These are phyloP conservation scores for Melastoma malabathricum DNA, from an alignment of 345 rosid species.

Conservation along the genomic window DNA sequence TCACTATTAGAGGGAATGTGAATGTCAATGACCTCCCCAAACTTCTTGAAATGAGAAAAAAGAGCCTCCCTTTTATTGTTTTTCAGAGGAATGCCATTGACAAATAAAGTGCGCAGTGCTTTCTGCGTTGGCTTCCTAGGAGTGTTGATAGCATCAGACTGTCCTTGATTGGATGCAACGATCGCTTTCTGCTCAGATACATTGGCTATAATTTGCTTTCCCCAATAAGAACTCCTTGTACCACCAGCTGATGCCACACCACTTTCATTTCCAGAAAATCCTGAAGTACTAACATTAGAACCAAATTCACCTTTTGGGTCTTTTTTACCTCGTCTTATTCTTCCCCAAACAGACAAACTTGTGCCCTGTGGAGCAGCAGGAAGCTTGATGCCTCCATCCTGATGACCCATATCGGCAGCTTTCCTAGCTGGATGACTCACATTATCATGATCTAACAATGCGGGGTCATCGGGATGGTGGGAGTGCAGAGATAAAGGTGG, in stretches of 20 bases:
- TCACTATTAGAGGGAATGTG: conserved; percentile 67
- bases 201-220: conserved; percentile 32
- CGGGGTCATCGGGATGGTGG: conserved; percentile 40
- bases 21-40: conserved; percentile 85
- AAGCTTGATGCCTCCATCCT: conserved; percentile 16
- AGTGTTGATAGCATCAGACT: conserved; percentile 23
- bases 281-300: conserved; percentile 22
- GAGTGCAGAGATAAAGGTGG: conserved; percentile 34
- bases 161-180: conserved; percentile 30
- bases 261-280: conserved; percentile 39
- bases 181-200: conserved; percentile 21
- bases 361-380: conserved; percentile 28
- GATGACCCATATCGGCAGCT: conserved; percentile 28
- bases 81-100: conserved; percentile 66
- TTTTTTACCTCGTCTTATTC: conserved; percentile 39
- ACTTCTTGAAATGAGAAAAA: conserved; percentile 79
- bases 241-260: conserved; percentile 20
- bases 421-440: conserved; percentile 21
- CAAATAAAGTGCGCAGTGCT: conserved; percentile 80
- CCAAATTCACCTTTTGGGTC: conserved; percentile 46
- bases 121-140: conserved; percentile 57
- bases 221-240: conserved; percentile 27
- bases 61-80: conserved; percentile 73
- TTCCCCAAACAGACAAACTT: conserved; percentile 60
- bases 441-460: conserved; percentile 30